A percentile compares a stretch with the other conserved stretches of the same genome.
Conservation (phyloP, 805 yeast genomes). For the Candida taoyuanica region DNA sequence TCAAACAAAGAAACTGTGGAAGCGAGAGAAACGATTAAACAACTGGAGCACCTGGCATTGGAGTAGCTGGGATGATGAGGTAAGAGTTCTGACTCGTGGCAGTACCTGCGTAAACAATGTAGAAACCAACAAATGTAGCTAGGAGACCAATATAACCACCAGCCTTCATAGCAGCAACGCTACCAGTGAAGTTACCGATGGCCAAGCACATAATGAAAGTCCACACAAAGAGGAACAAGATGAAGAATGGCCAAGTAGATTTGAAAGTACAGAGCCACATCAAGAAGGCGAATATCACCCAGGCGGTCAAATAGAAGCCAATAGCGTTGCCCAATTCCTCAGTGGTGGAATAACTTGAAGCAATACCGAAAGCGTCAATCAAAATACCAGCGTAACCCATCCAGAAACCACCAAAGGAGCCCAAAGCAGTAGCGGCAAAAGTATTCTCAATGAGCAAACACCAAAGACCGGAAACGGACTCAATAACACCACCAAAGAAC, state of each 20-base stretch:
- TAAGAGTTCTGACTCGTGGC: conserved; percentile 59
- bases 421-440: conserved; percentile 57
- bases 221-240: conserved; percentile 49
- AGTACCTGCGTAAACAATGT: conserved; percentile 58
- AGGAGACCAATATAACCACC: conserved; percentile 61
- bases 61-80: conserved; percentile 45
- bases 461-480: conserved; percentile 69
- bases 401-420: conserved; percentile 69
- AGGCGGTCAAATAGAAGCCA: conserved; percentile 57
- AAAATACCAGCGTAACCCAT: conserved; percentile 64
- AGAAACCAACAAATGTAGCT: conserved; percentile 54
- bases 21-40: too few relatives aligned
- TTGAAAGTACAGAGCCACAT: conserved; percentile 54
- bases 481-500: conserved; percentile 72
- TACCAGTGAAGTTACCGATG: conserved; percentile 49
- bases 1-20: too few relatives aligned
- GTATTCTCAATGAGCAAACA: conserved; percentile 74
- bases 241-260: conserved; percentile 53
- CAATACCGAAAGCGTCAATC: conserved; percentile 54
- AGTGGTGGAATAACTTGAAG: conserved; percentile 42
- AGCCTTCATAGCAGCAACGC: conserved; percentile 41
- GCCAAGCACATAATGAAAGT: conserved; percentile 48
- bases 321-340: conserved; percentile 44
- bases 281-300: conserved; percentile 61
- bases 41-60: conserved; percentile 44